Percentiles rank a stretch among this genome's conserved stretches.
These are phyloP conservation scores for Neofusicoccum umdonicola DNA, from an alignment of 2,329 filamentous ascomycete species.

Conservation along the genomic window DNA sequence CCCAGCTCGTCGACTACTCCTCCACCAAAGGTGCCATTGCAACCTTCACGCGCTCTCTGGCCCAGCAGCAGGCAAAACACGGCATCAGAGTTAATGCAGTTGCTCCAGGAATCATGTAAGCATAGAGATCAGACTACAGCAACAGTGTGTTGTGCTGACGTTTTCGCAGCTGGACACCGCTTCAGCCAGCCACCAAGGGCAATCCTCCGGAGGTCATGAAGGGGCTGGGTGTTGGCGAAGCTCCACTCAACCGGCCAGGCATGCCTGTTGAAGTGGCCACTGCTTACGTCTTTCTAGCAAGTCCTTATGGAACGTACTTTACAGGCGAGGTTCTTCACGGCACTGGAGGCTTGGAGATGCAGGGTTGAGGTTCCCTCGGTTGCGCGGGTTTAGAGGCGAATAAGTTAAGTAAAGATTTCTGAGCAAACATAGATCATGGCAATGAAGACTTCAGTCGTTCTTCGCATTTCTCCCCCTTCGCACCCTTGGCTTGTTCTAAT, in stretches of 20 bases:
- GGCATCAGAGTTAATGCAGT: constrained; percentile 55
- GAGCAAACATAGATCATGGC: too few relatives aligned
- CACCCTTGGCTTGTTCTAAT: too few relatives aligned
- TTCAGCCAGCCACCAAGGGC: constrained; percentile 43
- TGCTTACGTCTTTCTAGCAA: constrained; percentile 29
- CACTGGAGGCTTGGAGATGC: constrained; percentile 28
- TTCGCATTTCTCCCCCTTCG: too few relatives aligned
- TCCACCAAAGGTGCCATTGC: constrained; percentile 59
- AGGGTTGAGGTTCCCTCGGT: constrained; percentile 19
- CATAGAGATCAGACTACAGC: background rate
- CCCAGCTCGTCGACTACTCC: constrained; percentile 50
- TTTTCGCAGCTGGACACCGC: constrained; percentile 36
- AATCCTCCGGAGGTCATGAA: constrained; percentile 27
- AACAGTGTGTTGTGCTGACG: background rate
- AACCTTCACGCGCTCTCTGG: constrained; percentile 54
- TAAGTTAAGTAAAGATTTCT: too few relatives aligned
- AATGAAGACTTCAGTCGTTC: too few relatives aligned
- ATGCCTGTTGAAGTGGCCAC: constrained; percentile 31
- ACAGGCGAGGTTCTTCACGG: constrained; percentile 27
- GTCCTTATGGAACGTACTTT: constrained; percentile 27
- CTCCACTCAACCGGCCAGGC: constrained; percentile 28
- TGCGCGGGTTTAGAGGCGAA: too few relatives aligned
- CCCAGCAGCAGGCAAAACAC: constrained; percentile 53
- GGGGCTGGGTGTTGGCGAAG: constrained; percentile 24
- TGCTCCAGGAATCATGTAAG: constrained; percentile 27